Evolutionary conservation across 2,329 filamentous ascomycete genomes (phyloP).

Genomic region (Neofusicoccum parvum): DNA sequence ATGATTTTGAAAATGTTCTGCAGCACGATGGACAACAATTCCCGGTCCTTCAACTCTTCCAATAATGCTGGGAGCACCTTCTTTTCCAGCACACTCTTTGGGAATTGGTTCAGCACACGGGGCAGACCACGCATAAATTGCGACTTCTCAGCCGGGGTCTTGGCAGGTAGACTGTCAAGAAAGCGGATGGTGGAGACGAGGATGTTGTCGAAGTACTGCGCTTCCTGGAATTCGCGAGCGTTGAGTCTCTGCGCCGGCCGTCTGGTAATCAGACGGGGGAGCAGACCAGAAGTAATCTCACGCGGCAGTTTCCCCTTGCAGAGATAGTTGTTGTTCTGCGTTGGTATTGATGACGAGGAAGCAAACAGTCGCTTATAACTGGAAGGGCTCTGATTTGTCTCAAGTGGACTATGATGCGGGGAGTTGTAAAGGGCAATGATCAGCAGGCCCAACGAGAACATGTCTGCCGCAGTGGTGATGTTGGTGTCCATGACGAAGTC

Average conservation of each 20-base stretch:
- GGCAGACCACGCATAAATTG: slow-evolving; percentile 88
- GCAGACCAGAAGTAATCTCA: slow-evolving; percentile 72
- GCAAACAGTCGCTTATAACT: slow-evolving; percentile 84
- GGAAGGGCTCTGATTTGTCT: slow-evolving; percentile 77
- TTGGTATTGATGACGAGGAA: slow-evolving; percentile 77
- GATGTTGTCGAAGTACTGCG: slow-evolving; percentile 95
- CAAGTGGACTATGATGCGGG: slow-evolving; percentile 85
- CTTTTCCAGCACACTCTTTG: slow-evolving; percentile 89
- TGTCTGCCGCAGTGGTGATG: slow-evolving; percentile 79
- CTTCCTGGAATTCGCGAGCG: slow-evolving; percentile 90
- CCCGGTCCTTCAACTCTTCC: slow-evolving; percentile 91
- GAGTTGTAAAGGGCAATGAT: slow-evolving; percentile 91
- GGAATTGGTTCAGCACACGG: slow-evolving; percentile 87
- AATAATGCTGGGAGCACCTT: slow-evolving; percentile 87
- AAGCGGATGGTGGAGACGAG: slow-evolving; percentile 96
- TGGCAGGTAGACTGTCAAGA: slow-evolving; percentile 85
- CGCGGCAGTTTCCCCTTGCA: slow-evolving; percentile 77
- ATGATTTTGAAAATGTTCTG: slow-evolving; percentile 93
- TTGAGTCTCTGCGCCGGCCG: slow-evolving; percentile 84
- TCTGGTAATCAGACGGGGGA: slow-evolving; percentile 84
- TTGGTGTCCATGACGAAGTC: slow-evolving; percentile 94
- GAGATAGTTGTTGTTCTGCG: slow-evolving; percentile 79
- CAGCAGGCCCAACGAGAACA: slow-evolving; percentile 90
- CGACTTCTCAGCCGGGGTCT: slow-evolving; percentile 86
- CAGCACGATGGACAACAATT: slow-evolving; percentile 80